Base-by-base conservation (phyloP, 441 rosid genomes). In the Populus hybrid region DNA sequence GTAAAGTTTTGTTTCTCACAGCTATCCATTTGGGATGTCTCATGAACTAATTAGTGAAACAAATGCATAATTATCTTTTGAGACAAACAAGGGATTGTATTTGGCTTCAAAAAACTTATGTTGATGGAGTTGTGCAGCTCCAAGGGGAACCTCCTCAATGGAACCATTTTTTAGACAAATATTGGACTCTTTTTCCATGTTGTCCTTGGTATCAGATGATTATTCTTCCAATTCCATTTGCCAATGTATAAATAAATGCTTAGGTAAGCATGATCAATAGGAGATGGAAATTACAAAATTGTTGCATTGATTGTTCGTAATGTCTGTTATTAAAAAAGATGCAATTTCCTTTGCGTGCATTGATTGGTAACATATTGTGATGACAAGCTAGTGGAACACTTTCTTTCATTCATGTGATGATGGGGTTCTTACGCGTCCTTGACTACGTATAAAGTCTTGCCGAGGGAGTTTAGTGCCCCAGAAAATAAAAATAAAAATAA, bases 1-100 rank as follows among this genome's bases (percentile, higher is more conserved):
- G 16, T 79, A 2, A 18, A 38, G 69, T 59, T 79, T 71, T 66
- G 5, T 75, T 42, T 53, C 31, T 40, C 38, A 33, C 23, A 69
- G 64, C 26, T 23, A 29, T 56, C 69, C 45, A 64, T 56, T 33
- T 64, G 38, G 36, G 73, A 50, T 29, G 4, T 69, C 26, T 68
- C 64, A 70, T 68, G 45, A 53, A 59, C 23, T 14, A n/a, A 68
- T 10, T 29, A 14, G 45, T 29, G 50, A 72, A 38, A 38, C 65
- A 61, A 42, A 59, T 31, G 64, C 35, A 10, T 36, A 67, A 75
- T 74, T 66, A 3, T 53, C 14, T 36, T 72, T 45, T 35, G 23
- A 24, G 11, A 24, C 9, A 11, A 42, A 36, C 4, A 1, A n/a
- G 64, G 64, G 67, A 11, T 40, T 69, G 45, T 72, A 14, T 24